Percentiles rank a stretch among this genome's conserved stretches.
phyloP scores from a whole-genome alignment of 2,329 filamentous ascomycete species.

The Aspergillus spinulosporus region DNA sequence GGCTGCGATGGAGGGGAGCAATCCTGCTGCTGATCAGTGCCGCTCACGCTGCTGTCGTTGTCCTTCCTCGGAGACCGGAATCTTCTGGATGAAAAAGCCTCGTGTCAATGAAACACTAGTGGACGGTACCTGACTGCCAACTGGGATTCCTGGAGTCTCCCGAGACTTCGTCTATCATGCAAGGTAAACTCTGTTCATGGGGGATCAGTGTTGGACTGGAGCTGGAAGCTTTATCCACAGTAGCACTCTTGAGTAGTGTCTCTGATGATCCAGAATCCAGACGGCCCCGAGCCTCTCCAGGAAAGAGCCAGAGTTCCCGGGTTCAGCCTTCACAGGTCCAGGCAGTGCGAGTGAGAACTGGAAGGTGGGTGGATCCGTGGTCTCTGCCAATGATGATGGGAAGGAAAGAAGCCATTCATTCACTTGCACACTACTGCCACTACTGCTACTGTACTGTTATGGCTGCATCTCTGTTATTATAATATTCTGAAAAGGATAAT shows the following conservation, averaged over 20 bases:
- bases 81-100: slow-evolving; percentile 3
- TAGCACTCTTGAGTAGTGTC: neutral
- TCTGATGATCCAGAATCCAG: neutral
- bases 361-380: neutral
- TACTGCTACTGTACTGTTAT: neutral
- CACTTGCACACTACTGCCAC: neutral
- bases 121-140: slow-evolving; percentile 23
- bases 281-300: neutral
- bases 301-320: too few species aligned
- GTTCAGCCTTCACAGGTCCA: neutral
- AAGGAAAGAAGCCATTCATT: neutral
- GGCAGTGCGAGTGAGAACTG: neutral
- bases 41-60: slow-evolving; percentile 8
- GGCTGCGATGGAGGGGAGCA: neutral
- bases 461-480: neutral
- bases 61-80: slow-evolving; percentile 1
- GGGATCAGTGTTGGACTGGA: neutral
- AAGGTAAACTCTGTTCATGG: slow-evolving; percentile 16
- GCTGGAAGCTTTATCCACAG: neutral
- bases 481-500: neutral
- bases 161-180: slow-evolving; percentile 2
- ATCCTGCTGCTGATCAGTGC: slow-evolving; percentile 10
- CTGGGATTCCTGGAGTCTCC: slow-evolving; percentile 15
- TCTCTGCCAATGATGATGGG: neutral
- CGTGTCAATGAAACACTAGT: slow-evolving; percentile 18